Evolutionary conservation across 305 asterid species (phyloP).

Genomic region (Fraxinus velutina): DNA sequence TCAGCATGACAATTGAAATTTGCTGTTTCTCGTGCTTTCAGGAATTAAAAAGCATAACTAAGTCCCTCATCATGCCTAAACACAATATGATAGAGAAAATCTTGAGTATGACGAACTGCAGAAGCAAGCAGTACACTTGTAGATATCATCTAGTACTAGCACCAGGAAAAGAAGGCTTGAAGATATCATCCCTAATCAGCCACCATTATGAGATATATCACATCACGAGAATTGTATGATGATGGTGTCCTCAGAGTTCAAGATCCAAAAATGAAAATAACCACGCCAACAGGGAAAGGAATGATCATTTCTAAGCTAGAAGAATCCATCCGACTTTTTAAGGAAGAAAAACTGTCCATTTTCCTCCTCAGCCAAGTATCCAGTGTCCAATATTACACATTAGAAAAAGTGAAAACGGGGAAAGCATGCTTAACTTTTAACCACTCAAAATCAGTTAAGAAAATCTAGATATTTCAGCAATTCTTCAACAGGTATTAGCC

Average conservation of each 20-base stretch:
- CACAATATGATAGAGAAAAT: neutral
- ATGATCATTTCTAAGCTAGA: neutral
- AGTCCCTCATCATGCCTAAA: neutral
- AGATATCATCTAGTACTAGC: neutral
- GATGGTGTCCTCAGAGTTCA: neutral
- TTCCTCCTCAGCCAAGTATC: neutral
- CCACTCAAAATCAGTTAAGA: neutral
- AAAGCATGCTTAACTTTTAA: neutral
- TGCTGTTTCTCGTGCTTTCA: neutral
- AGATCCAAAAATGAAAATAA: neutral
- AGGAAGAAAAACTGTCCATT: neutral
- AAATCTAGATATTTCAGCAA: neutral
- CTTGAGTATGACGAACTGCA: constrained; percentile 3
- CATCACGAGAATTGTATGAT: neutral
- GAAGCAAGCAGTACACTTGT: neutral
- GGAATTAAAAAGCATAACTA: constrained; percentile 6
- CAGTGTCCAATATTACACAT: neutral
- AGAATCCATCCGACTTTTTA: neutral
- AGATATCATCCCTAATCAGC: neutral
- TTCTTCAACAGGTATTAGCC: constrained; percentile 6
- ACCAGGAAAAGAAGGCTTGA: neutral
- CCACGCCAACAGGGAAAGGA: neutral
- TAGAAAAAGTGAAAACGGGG: neutral
- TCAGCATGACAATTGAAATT: neutral
- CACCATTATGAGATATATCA: neutral